Conservation (phyloP, 768 basidiomycete genomes). For the Cystobasidium onofrii region DNA sequence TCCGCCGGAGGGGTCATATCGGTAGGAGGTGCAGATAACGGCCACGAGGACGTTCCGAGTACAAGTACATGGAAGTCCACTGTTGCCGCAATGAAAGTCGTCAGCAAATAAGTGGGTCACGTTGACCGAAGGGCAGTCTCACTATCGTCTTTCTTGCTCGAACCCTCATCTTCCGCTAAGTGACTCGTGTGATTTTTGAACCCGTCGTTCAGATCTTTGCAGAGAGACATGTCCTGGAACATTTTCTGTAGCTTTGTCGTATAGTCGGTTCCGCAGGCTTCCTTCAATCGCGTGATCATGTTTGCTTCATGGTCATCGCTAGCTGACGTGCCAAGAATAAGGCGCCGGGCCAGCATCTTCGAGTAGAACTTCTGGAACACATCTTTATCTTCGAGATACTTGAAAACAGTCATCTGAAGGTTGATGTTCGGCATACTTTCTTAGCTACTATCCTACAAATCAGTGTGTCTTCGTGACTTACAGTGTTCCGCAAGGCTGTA, state of each 20-base stretch:
- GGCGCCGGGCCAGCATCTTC: conserved; percentile 82
- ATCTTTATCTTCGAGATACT: conserved; percentile 97
- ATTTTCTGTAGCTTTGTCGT: conserved; percentile 91
- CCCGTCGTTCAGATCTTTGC: conserved; percentile 86
- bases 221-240: conserved; percentile 94
- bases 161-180: conserved; percentile 57
- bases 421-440: neutral
- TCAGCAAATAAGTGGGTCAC: neutral
- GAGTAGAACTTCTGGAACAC: conserved; percentile 98
- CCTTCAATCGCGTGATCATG: conserved; percentile 97
- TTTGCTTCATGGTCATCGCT: conserved; percentile 94
- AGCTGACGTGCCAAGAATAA: conserved; percentile 80
- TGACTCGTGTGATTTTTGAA: conserved; percentile 78
- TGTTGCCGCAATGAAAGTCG: conserved; percentile 23
- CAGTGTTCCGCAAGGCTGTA: conserved; percentile 78
- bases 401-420: conserved; percentile 86
- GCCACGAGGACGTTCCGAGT: conserved; percentile 93
- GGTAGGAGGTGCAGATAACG: conserved; percentile 68
- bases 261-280: conserved; percentile 92
- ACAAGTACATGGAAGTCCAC: conserved; percentile 90
- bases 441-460: too few relatives aligned
- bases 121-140: neutral
- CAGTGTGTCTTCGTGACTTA: conserved; percentile 49
- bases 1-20: conserved; percentile 84
- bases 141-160: conserved; percentile 54